These are phyloP conservation scores for Ogataea kodamae DNA, from an alignment of 805 yeast species.

Conservation along the genomic window DNA sequence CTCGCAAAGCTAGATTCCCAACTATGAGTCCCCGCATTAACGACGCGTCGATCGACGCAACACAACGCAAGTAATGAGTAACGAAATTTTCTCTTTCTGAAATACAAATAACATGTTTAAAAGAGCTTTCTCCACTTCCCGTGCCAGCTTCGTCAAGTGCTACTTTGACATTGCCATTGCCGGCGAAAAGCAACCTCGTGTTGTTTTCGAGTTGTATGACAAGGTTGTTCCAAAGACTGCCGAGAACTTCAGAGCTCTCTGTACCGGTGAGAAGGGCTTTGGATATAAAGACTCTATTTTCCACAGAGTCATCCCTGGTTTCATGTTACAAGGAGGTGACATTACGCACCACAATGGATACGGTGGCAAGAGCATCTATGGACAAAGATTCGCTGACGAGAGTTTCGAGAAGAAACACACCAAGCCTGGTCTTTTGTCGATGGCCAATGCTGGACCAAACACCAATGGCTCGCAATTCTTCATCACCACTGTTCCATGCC, in stretches of 20 bases:
- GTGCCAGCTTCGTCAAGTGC: constrained; percentile 47
- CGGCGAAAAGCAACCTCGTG: constrained; percentile 49
- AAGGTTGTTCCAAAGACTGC: constrained; percentile 94
- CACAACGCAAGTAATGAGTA: constrained; percentile 2
- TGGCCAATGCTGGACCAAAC: constrained; percentile 99
- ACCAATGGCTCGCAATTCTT: constrained; percentile 98
- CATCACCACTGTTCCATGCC: constrained; percentile 83
- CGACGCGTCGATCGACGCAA: constrained; percentile 11
- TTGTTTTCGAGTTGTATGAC: constrained; percentile 83
- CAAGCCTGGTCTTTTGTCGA: constrained; percentile 78
- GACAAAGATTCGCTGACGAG: constrained; percentile 74
- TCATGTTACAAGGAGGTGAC: constrained; percentile 96
- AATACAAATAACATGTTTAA: constrained; percentile 20
- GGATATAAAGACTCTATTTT: constrained; percentile 82
- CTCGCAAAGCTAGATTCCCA: constrained; percentile 12
- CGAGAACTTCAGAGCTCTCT: constrained; percentile 91
- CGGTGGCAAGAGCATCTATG: constrained; percentile 88
- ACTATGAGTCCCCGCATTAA: constrained; percentile 5
- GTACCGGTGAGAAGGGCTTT: constrained; percentile 86
- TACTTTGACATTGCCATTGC: constrained; percentile 55
- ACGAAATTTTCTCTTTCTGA: constrained; percentile 1
- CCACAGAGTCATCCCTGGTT: constrained; percentile 95
- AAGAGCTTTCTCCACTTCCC: constrained; percentile 51
- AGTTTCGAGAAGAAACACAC: constrained; percentile 70
- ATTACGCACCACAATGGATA: constrained; percentile 80